Conservation (phyloP, 306 rosid species). For the Acmispon strigosus region DNA sequence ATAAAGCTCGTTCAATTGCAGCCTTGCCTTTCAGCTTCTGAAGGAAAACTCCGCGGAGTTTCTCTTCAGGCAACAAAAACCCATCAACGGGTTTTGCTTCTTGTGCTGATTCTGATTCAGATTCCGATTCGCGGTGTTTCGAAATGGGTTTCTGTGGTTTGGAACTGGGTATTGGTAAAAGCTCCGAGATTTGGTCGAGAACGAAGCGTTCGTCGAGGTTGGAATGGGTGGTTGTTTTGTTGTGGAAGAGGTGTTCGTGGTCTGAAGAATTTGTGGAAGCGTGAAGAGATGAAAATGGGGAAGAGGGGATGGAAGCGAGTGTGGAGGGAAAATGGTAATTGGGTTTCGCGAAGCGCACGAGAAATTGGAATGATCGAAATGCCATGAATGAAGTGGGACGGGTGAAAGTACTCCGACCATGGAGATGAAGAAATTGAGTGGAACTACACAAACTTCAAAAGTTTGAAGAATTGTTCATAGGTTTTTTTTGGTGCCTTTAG, state of each 20-base stretch:
- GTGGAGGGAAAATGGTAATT: slow-evolving; percentile 4
- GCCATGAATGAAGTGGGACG: neutral
- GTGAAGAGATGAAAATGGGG: slow-evolving; percentile 31
- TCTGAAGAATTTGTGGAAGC: slow-evolving; percentile 5
- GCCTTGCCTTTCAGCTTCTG: slow-evolving; percentile 64
- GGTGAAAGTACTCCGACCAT: neutral
- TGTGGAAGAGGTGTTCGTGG: neutral
- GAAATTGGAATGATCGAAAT: neutral
- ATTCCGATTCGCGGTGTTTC: neutral
- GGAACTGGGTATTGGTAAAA: slow-evolving; percentile 27
- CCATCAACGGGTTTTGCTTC: slow-evolving; percentile 42
- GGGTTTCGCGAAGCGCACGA: neutral
- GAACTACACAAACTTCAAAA: too few species aligned
- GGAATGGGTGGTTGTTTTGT: neutral
- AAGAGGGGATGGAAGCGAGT: neutral
- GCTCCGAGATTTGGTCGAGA: slow-evolving; percentile 45
- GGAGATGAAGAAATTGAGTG: too few species aligned
- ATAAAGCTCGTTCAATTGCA: slow-evolving; percentile 57
- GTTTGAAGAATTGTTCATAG: too few species aligned
- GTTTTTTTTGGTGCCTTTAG: too few species aligned
- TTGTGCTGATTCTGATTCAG: neutral
- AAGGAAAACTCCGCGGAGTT: slow-evolving; percentile 72
- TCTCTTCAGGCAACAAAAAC: slow-evolving; percentile 59
- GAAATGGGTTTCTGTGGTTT: neutral
- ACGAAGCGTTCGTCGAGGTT: slow-evolving; percentile 36